Conservation (phyloP, 2,329 filamentous ascomycete genomes). For the Rhynchosporium graminicola region DNA sequence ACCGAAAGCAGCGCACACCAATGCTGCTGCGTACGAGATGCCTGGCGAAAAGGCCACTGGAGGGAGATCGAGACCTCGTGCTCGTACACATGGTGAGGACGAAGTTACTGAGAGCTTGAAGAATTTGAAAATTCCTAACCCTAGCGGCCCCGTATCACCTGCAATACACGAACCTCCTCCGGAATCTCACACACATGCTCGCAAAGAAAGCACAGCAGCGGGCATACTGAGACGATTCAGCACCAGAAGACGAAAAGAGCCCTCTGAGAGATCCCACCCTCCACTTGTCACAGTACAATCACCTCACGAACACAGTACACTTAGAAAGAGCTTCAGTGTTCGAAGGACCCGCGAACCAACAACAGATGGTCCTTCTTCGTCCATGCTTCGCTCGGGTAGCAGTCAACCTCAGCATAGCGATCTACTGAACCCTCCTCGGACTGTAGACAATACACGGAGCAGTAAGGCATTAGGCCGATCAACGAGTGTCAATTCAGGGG, state of each 20-base stretch:
- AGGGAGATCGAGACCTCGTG: constrained; percentile 78
- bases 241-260: constrained; percentile 75
- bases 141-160: constrained; percentile 49
- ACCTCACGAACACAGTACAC: constrained; percentile 65
- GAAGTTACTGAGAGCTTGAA: constrained; percentile 76
- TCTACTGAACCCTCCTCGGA: constrained; percentile 71
- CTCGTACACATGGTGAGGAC: constrained; percentile 92
- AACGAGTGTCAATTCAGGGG: constrained; percentile 88
- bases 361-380: constrained; percentile 49
- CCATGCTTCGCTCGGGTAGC: constrained; percentile 55
- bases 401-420: constrained; percentile 75
- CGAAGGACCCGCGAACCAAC: constrained; percentile 55
- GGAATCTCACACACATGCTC: constrained; percentile 54
- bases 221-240: constrained; percentile 88
- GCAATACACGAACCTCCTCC: constrained; percentile 56
- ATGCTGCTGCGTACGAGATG: constrained; percentile 81
- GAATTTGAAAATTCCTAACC: constrained; percentile 57
- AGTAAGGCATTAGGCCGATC: constrained; percentile 78
- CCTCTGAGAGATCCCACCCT: constrained; percentile 61
- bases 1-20: constrained; percentile 87
- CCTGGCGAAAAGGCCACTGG: constrained; percentile 85
- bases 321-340: constrained; percentile 89
- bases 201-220: constrained; percentile 85
- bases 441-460: constrained; percentile 59
- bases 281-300: constrained; percentile 77